phyloP scores from a whole-genome alignment of 1,284 basidiomycete genomes.

The Ustilago loliicola region DNA sequence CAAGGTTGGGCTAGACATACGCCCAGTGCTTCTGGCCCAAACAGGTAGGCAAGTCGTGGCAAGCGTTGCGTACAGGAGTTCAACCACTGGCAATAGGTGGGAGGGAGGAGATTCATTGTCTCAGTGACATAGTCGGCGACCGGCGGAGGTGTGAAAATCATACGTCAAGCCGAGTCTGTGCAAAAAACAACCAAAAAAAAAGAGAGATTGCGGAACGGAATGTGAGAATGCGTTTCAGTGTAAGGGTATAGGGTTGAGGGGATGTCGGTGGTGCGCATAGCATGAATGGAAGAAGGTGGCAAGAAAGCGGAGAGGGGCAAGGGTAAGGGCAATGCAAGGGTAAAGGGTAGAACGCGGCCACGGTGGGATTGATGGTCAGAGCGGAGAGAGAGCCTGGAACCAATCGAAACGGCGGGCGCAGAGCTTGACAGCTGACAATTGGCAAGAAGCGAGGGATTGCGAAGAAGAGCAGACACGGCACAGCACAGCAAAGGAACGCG shows the following conservation, averaged over 20 bases:
- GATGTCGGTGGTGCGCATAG: background rate
- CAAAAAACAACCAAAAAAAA: background rate
- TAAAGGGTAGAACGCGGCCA: background rate
- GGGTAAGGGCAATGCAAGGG: constrained; percentile 13
- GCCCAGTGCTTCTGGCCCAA: constrained; percentile 34
- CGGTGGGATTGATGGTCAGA: constrained; percentile 8
- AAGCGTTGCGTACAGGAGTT: background rate
- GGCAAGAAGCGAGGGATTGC: background rate
- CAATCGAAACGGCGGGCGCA: constrained; percentile 21
- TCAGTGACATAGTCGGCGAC: constrained; percentile 2
- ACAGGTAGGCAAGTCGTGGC: background rate
- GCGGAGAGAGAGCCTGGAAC: background rate
- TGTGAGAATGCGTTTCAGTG: background rate
- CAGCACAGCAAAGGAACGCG: background rate
- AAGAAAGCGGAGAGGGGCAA: background rate
- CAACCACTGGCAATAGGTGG: background rate
- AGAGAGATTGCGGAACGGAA: background rate
- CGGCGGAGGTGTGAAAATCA: constrained; percentile 10
- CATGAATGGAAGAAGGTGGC: too few species aligned
- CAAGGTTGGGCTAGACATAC: constrained; percentile 17
- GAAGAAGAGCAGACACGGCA: background rate
- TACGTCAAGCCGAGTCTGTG: background rate
- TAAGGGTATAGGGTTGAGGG: constrained; percentile 15
- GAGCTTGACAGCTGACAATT: constrained; percentile 41
- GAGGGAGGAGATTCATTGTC: background rate